Percentiles rank a stretch among this genome's conserved stretches.
Conservation (phyloP, 2,329 filamentous ascomycete genomes). For the Hirsutella minnesotensis region DNA sequence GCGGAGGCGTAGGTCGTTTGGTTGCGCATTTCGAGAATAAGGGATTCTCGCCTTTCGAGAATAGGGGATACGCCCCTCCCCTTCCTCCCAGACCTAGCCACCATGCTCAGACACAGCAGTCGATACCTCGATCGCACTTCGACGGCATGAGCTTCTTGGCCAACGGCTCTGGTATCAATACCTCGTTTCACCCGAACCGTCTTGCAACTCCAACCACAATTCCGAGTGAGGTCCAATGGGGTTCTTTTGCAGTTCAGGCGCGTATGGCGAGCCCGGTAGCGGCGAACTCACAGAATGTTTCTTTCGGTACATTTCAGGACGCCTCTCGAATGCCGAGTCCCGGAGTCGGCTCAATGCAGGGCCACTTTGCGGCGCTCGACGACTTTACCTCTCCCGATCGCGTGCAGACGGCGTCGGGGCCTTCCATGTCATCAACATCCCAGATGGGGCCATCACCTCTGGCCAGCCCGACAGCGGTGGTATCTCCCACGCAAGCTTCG, state of each 20-base stretch:
- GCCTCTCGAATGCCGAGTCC: slow-evolving; percentile 16
- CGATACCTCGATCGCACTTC: slow-evolving; percentile 8
- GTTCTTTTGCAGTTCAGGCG: slow-evolving; percentile 15
- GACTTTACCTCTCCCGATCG: slow-evolving; percentile 19
- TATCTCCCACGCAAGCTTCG: slow-evolving; percentile 8
- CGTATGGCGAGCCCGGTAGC: slow-evolving; percentile 20
- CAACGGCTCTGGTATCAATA: not conserved
- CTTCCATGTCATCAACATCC: slow-evolving; percentile 8
- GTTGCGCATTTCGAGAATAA: slow-evolving; percentile 30
- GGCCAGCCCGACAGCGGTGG: slow-evolving; percentile 4
- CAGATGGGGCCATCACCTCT: slow-evolving; percentile 10
- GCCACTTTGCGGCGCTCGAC: slow-evolving; percentile 20
- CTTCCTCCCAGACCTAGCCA: slow-evolving; percentile 22
- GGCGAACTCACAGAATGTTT: slow-evolving; percentile 15
- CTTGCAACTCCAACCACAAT: slow-evolving; percentile 20
- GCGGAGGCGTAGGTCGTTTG: slow-evolving; percentile 20
- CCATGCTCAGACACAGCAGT: slow-evolving; percentile 13
- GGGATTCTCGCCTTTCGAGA: slow-evolving; percentile 20
- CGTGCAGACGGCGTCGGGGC: slow-evolving; percentile 13
- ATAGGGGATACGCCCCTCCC: slow-evolving; percentile 21
- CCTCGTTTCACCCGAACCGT: slow-evolving; percentile 12
- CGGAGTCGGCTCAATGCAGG: slow-evolving; percentile 12
- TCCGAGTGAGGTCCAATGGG: slow-evolving; percentile 20
- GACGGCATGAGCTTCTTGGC: slow-evolving; percentile 4
- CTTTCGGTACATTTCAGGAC: slow-evolving; percentile 21